Evolutionary conservation across 805 yeast genomes (phyloP), one percentile per base, ranked within the genome.

Genomic region (Hanseniaspora osmophila): DNA sequence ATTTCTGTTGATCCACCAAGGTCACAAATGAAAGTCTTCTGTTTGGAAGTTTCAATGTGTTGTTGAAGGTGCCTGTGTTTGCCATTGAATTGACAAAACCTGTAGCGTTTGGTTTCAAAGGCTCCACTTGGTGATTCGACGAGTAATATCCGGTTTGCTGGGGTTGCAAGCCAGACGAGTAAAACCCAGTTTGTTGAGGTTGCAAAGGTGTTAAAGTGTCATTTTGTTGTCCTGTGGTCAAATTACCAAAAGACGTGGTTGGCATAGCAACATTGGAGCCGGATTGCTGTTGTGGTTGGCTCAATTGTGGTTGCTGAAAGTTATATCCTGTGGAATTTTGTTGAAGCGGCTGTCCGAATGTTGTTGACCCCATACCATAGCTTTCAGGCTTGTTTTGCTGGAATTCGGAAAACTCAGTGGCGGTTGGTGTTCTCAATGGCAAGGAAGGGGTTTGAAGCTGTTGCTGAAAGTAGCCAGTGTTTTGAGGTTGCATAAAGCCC

Each of bases 11-110:
- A 60, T 90, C 96, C 32, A 75, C 76, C 19, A 83, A 80, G 2
- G 94, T 77, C 50, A 90, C 76, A 59, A 90, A 90, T 10, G 95
- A 78, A 44, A 90, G 69, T 52, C 96, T 74, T 49, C 84, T 83
- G 52, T 67, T 67, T 39, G 92, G 92, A 50, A 83, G 77, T 56
- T 78, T 78, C 50, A 84, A 54, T 15, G 70, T 77, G 37, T 64
- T 69, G 57, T 79, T 77, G 54, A 75, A 76, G 16, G 68, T 66
- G 3, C 45, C 19, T 37, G 65, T 69, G 33, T 60, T 57, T 6
- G 71, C 68, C 30, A 68, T 65, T 4, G 67, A 56, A 43, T 62
- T 60, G 33, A 59, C 66, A 50, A 72, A 71, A 2, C 76, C 77
- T 2, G 77, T 71, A 5, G 70, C 70, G 45, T 70, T 75, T 27